phyloP scores from a whole-genome alignment of 176 grass and related monocot genomes.

The Musa troglodytarum region DNA sequence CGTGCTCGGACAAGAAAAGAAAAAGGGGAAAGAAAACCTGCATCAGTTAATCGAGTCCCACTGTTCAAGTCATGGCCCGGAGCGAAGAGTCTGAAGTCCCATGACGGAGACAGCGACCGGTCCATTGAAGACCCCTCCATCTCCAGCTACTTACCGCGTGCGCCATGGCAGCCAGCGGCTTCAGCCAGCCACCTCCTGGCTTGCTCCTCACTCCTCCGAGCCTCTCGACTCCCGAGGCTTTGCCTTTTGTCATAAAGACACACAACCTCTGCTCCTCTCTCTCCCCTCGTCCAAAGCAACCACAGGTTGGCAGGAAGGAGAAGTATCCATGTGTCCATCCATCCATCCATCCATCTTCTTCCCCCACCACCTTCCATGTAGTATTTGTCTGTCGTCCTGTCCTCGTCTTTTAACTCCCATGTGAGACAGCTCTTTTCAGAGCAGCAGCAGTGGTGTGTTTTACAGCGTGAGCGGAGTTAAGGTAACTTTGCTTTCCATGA shows the following conservation, averaged over 20 bases:
- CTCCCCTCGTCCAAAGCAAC: background rate
- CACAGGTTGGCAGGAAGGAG: background rate
- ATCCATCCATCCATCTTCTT: background rate
- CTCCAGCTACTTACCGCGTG: too few relatives aligned
- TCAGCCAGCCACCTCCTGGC: background rate
- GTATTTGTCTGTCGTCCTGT: background rate
- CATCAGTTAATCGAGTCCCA: background rate
- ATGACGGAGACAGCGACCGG: too few relatives aligned
- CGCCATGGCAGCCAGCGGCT: background rate
- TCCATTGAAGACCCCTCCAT: too few relatives aligned
- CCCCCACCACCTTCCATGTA: background rate
- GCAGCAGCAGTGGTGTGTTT: background rate
- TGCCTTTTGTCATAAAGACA: background rate
- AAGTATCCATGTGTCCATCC: too few relatives aligned
- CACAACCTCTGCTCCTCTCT: background rate
- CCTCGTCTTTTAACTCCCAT: background rate
- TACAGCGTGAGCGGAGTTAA: background rate
- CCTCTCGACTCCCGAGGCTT: background rate
- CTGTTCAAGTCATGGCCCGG: background rate
- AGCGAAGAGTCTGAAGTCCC: too few relatives aligned
- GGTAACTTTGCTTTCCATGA: constrained; percentile 7
- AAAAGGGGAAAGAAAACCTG: background rate
- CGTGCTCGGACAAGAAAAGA: background rate
- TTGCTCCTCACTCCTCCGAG: background rate
- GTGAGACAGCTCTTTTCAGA: background rate